Conservation (phyloP, 805 yeast genomes). For the Pichia insulana region DNA sequence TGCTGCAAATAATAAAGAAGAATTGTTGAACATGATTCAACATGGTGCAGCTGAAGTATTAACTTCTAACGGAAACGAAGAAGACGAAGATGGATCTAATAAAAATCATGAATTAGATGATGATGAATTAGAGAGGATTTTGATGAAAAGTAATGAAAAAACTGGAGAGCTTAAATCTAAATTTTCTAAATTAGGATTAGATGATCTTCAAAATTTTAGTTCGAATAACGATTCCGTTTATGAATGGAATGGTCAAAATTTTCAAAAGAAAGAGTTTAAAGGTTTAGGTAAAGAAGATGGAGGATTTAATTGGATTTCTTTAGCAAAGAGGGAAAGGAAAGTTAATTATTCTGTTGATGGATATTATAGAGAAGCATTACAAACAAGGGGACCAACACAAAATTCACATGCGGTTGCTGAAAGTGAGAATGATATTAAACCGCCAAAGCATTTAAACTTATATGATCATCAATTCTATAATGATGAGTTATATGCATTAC, state of each 20-base stretch:
- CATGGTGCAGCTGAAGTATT: slow-evolving; percentile 70
- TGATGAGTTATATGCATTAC: slow-evolving; percentile 60
- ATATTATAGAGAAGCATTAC: slow-evolving; percentile 47
- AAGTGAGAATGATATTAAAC: slow-evolving; percentile 55
- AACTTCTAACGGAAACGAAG: slow-evolving; percentile 17
- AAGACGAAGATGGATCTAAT: slow-evolving; percentile 10
- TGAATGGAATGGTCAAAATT: slow-evolving; percentile 84
- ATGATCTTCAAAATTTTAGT: slow-evolving; percentile 69
- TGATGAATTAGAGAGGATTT: slow-evolving; percentile 55
- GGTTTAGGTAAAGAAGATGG: slow-evolving; percentile 31
- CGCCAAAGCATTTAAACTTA: slow-evolving; percentile 75
- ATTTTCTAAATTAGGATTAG: slow-evolving; percentile 61
- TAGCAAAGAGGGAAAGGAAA: slow-evolving; percentile 76
- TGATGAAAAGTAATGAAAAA: slow-evolving; percentile 52
- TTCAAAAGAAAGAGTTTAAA: slow-evolving; percentile 51
- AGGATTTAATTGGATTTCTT: slow-evolving; percentile 68
- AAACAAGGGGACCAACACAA: slow-evolving; percentile 39
- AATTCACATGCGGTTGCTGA: slow-evolving; percentile 14
- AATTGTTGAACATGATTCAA: slow-evolving; percentile 72
- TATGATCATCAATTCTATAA: slow-evolving; percentile 92
- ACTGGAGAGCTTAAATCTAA: slow-evolving; percentile 54
- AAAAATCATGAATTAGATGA: slow-evolving; percentile 29
- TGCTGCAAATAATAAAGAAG: slow-evolving; percentile 52
- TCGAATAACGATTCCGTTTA: slow-evolving; percentile 51
- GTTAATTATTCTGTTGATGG: slow-evolving; percentile 75